These are phyloP conservation scores for Microsporum canis DNA, from an alignment of 2,329 filamentous ascomycete species.

Conservation along the genomic window DNA sequence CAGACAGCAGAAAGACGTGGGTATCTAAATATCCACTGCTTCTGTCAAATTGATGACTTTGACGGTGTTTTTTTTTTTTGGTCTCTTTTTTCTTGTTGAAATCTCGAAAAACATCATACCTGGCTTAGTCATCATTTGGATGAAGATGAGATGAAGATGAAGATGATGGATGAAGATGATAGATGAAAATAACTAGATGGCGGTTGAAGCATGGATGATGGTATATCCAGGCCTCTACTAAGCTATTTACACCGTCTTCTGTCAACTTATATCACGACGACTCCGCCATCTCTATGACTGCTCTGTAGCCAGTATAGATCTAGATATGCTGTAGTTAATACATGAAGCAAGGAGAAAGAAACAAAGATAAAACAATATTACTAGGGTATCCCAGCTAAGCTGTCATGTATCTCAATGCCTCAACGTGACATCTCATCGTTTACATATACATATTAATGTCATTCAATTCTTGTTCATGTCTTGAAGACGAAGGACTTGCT, in stretches of 20 bases:
- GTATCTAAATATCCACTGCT: neutral
- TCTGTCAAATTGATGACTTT: neutral
- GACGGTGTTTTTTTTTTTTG: neutral
- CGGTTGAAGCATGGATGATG: too few species aligned
- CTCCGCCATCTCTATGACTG: too few species aligned
- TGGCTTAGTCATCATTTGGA: neutral
- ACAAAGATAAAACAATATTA: neutral
- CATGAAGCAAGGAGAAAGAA: neutral
- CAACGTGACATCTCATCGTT: too few species aligned
- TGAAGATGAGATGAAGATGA: neutral
- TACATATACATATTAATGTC: too few species aligned
- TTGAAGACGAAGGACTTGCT: neutral
- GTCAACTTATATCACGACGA: too few species aligned
- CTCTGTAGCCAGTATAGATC: neutral
- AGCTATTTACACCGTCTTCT: too few species aligned
- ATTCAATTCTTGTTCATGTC: neutral
- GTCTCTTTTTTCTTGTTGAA: neutral
- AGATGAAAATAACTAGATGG: too few species aligned
- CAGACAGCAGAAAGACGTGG: neutral
- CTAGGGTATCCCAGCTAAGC: neutral
- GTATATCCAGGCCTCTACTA: too few species aligned
- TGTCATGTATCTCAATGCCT: neutral
- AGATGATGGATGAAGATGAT: neutral
- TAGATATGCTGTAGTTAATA: too few species aligned
- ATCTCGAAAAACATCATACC: neutral